Evolutionary conservation across 768 basidiomycete genomes (phyloP).

Genomic region (Gautieria morchelliformis): DNA sequence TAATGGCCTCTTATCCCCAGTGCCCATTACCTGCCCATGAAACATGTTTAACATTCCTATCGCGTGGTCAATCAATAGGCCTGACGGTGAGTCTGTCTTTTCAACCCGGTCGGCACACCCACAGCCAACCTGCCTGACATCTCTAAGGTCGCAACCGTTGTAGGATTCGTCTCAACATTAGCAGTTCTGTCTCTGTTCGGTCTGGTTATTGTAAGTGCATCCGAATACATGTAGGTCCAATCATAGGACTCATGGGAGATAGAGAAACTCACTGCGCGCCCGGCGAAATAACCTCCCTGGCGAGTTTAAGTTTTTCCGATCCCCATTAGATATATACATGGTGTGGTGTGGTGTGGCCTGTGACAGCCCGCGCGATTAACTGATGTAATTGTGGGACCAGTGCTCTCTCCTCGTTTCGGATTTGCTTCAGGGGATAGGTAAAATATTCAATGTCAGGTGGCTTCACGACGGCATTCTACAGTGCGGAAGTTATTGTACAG

Average conservation of each 20-base stretch:
- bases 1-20: neutral
- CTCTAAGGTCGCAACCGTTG: conserved; percentile 25
- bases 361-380: neutral
- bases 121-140: neutral
- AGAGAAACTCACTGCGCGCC: conserved; percentile 23
- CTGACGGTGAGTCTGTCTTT: conserved; percentile 20
- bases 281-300: conserved; percentile 12
- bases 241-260: neutral
- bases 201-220: conserved; percentile 22
- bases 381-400: neutral
- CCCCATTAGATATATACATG: conserved; percentile 34
- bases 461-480: conserved; percentile 24
- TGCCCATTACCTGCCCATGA: neutral
- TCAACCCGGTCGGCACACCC: neutral
- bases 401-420: conserved; percentile 21
- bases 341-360: conserved; percentile 26
- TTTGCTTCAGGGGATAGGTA: conserved; percentile 29
- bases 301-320: conserved; percentile 21
- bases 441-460: conserved; percentile 29
- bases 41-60: conserved; percentile 16
- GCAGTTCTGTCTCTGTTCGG: conserved; percentile 25
- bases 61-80: conserved; percentile 27
- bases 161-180: conserved; percentile 26
- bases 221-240: neutral
- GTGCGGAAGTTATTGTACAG: conserved; percentile 25